Evolutionary conservation across 1,284 basidiomycete species (phyloP).

Genomic region (Microbotryum scabiosae): DNA sequence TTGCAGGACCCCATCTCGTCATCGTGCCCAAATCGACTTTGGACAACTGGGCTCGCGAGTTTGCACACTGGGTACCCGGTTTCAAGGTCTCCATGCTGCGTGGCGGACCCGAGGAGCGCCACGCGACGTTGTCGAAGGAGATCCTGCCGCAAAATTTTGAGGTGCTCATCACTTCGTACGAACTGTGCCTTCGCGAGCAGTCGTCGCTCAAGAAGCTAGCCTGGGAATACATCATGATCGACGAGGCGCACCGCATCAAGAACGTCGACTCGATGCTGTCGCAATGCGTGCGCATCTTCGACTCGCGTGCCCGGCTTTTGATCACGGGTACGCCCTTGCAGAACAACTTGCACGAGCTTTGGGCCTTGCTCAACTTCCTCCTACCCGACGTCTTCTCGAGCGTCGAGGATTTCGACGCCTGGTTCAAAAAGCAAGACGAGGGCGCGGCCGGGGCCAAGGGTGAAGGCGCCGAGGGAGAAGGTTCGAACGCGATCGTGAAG

Average conservation of each 20-base stretch:
- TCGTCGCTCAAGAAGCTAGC: conserved; percentile 83
- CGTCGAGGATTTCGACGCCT: conserved; percentile 55
- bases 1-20: conserved; percentile 77
- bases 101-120: conserved; percentile 82
- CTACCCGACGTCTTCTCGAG: conserved; percentile 46
- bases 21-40: conserved; percentile 97
- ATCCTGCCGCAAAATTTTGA: conserved; percentile 87
- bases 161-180: conserved; percentile 93
- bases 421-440: conserved; percentile 61
- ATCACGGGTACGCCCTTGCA: conserved; percentile 94
- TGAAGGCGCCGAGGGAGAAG: conserved; percentile 39
- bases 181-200: conserved; percentile 94
- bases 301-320: conserved; percentile 75
- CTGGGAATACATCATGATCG: conserved; percentile 97
- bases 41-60: conserved; percentile 94
- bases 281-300: conserved; percentile 89
- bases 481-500: conserved; percentile 84
- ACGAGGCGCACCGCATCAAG: conserved; percentile 99
- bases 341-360: conserved; percentile 95
- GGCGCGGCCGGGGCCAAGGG: conserved; percentile 13
- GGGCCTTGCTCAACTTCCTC: conserved; percentile 54
- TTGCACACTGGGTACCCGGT: conserved; percentile 84
- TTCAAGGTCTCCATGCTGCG: conserved; percentile 75
- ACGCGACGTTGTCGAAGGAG: conserved; percentile 64
- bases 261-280: conserved; percentile 94